Base-by-base conservation (phyloP, 1,284 basidiomycete genomes). In the Puccinia hordei region DNA sequence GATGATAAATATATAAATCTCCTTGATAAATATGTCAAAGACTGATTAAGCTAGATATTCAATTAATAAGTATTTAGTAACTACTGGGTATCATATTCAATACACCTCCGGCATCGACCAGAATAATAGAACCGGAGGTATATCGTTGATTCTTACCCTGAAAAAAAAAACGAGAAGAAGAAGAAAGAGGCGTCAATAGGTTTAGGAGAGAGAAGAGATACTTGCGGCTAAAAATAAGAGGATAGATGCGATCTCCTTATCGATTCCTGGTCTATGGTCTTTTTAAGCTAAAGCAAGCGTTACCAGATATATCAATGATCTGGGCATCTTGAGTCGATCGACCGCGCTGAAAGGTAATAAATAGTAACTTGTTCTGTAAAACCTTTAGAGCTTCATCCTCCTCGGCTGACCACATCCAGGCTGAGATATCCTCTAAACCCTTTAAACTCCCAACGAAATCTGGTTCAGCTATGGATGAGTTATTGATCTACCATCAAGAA, bases 281-380 rank as follows among this genome's bases (percentile, higher is more conserved):
- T 44, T 65, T 76, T 73, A n/a, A n/a, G 35, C 24, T 55, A 55
- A 81, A 81, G 30, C 49, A 63, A 3, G 80, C 72, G 30, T 77
- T 74, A 30, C 73, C 68, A 1, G 71, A 69, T 12, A 81, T 81
- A n/a, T 73, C 61, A 35, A 80, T 75, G 74, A 80, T 81, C 61
- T 81, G 55, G n/a, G n/a, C n/a, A n/a, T n/a, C n/a, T n/a, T n/a
- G n/a, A n/a, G n/a, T n/a, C n/a, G n/a, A n/a, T n/a, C n/a, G n/a
- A n/a, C n/a, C n/a, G n/a, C n/a, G n/a, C n/a, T n/a, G n/a, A n/a
- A n/a, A n/a, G n/a, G n/a, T n/a, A n/a, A n/a, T n/a, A n/a, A n/a
- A n/a, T n/a, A n/a, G n/a, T 10, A 81, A 51, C 55, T 81, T 81
- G 10, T 59, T 73, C 73, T 79, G 65, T 22, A 77, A 49, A 1